These are phyloP conservation scores for Sporothrix mexicana DNA, from an alignment of 2,329 filamentous ascomycete genomes.

Conservation along the genomic window DNA sequence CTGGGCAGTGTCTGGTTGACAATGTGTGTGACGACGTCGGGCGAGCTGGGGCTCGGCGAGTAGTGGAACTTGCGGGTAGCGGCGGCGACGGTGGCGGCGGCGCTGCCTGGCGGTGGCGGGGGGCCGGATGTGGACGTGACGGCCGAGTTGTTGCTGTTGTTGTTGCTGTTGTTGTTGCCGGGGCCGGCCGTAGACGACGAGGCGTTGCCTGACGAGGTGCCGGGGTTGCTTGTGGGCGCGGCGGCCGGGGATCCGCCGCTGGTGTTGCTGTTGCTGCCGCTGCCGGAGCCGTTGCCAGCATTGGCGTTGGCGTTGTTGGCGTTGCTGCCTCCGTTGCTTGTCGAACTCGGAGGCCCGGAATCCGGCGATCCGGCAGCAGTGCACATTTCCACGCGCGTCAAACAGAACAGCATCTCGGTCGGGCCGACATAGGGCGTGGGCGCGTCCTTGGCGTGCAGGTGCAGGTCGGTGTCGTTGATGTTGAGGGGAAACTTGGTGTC, in stretches of 20 bases:
- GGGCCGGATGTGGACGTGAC: slow-evolving; percentile 35
- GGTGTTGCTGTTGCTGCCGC: slow-evolving; percentile 21
- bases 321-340: not conserved
- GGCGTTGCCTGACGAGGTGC: not conserved
- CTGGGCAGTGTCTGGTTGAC: slow-evolving; percentile 58
- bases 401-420: slow-evolving; percentile 66
- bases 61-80: slow-evolving; percentile 43
- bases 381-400: slow-evolving; percentile 62
- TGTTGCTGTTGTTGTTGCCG: too few species aligned
- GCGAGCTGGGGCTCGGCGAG: slow-evolving; percentile 48
- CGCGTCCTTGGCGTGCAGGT: slow-evolving; percentile 61
- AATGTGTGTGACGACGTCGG: slow-evolving; percentile 53
- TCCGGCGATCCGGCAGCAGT: slow-evolving; percentile 55
- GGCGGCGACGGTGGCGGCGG: slow-evolving; percentile 38
- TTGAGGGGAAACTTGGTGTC: slow-evolving; percentile 65
- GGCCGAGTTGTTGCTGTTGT: slow-evolving; percentile 10
- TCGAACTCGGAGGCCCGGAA: slow-evolving; percentile 39
- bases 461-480: slow-evolving; percentile 66
- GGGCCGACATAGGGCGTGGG: slow-evolving; percentile 56
- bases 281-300: slow-evolving; percentile 44
- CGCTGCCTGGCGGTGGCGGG: slow-evolving; percentile 41
- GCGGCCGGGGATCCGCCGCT: not conserved
- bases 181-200: too few species aligned
- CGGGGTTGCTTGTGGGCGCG: not conserved
- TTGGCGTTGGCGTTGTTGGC: slow-evolving; percentile 56